Base-by-base conservation (phyloP, 2,329 filamentous ascomycete species). In the Colletotrichum gigasporum region DNA sequence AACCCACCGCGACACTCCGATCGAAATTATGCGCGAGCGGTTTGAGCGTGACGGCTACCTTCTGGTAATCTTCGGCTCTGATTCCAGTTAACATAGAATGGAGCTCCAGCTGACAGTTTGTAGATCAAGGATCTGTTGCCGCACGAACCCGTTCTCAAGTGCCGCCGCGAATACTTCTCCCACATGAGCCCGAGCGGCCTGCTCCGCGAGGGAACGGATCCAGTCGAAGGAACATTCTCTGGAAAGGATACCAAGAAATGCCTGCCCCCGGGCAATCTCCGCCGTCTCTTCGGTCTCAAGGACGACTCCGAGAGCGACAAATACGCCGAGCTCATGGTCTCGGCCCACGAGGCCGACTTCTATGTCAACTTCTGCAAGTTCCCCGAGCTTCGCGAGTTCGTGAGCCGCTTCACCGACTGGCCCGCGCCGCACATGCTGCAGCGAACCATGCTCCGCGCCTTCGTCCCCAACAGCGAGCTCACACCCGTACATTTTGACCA, bases 401-500 rank as follows among this genome's bases (percentile, higher is more conserved):
- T 57, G n/a, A 57, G 54, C 34, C 20, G 42, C 18, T 57, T 57
- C 32, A 57, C 54, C 30, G 24, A 42, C 26, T 54, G 51, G 51
- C n/a, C 24, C 2, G 41, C 51, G 22, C 51, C 51, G 8, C 51
- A 54, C 35, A 48, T 48, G 53, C 42, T 57, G 2, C 28, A 78
- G 7, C 75, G 86, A 34, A 85, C 83, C 2, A 70, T 88, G 14
- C 71, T 88, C 48, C 75, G 86, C 32, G 87, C 87, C 64, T 87
- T 87, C 66, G 83, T 82, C 0, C 86, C 85, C 0, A 79, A 80
- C 0, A 85, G 83, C 50, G 84, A 85, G 67, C 83, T 85, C 0
- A 87, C 87, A 63, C 85, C 85, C 0, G 85, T 88, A 3, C 86
- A 88, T 62, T 87, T 87, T 67, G 85, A 88, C 69, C 85, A 87